Base-by-base conservation (phyloP, 78 protist genomes). In the Monocercomonoides exilis region DNA sequence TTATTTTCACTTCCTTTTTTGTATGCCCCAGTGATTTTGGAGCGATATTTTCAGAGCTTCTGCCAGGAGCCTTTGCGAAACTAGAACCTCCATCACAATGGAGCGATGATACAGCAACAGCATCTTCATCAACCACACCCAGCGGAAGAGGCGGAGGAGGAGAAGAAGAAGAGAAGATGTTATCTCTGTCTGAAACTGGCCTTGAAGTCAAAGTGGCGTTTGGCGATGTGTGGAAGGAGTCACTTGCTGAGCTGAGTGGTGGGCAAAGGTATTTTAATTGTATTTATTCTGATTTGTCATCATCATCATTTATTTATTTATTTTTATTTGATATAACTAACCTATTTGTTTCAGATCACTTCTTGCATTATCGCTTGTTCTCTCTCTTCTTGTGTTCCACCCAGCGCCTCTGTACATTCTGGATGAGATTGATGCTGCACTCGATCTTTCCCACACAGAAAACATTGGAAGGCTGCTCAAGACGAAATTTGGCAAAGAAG, bases 371-470 rank as follows among this genome's bases (percentile, higher is more conserved):
- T 97, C 99, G 4, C 92, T 98, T 54, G 94, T 98, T 38, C 94
- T 98, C 44, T 90, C 99, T 1, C 90, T 98, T n/a, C 93, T 98
- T 44, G 80, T 77, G 64, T 97, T 94, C 94, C 97, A 97, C 90
- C 89, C 90, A 1, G 99, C 99, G 1, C 99, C 99, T 0, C 41
- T 99, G 92, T 98, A 98, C 91, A 99, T 99, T 43, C 92, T 99
- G 11, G 99, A 99, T 90, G 99, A 99, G 90, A 89, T 99, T 77
- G 99, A 99, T 87, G 98, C 99, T 0, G 99, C 99, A 3, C 94
- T 99, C 3, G 99, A 99, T 64, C 91, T 93, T 44, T 85, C 93
- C 2, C 99, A 99, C 94, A 99, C 99, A 6, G 98, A 93, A 86
- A 94, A 94, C 89, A 94, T 95, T 54, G 97, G 98, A 1, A 3